Evolutionary conservation across 2,329 filamentous ascomycete species (phyloP).

Genomic region (Eurotiales sp.): DNA sequence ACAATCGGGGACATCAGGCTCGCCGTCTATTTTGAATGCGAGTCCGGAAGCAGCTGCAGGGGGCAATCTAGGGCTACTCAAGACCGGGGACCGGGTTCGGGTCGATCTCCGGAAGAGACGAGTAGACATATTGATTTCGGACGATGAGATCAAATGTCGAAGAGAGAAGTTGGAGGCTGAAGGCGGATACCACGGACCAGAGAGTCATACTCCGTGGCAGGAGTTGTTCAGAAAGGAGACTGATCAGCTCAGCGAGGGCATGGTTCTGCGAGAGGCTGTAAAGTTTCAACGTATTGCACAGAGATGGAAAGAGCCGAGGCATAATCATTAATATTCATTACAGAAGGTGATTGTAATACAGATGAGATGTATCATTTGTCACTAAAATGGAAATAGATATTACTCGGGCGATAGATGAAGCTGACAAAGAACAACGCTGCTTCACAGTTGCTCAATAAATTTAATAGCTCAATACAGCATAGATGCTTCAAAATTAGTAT

Average conservation of each 20-base stretch:
- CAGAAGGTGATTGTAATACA: no score
- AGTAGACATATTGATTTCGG: slow-evolving; percentile 47
- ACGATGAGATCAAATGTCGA: slow-evolving; percentile 41
- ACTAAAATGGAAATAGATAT: no score
- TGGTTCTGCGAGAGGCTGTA: slow-evolving; percentile 45
- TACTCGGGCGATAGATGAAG: no score
- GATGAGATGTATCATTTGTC: no score
- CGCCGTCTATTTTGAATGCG: slow-evolving; percentile 55
- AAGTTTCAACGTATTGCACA: slow-evolving; percentile 49
- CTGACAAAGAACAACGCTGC: no score
- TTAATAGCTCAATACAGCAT: no score
- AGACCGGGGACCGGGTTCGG: slow-evolving; percentile 48
- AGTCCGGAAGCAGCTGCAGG: slow-evolving; percentile 54
- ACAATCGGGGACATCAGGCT: slow-evolving; percentile 54
- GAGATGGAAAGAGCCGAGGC: slow-evolving; percentile 36
- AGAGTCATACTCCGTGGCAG: slow-evolving; percentile 51
- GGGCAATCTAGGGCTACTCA: slow-evolving; percentile 51
- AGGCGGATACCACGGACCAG: slow-evolving; percentile 37
- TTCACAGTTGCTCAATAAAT: no score
- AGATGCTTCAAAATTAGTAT: no score
- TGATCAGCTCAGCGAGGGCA: slow-evolving; percentile 44
- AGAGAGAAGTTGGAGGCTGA: slow-evolving; percentile 34
- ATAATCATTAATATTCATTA: slow-evolving; percentile 44
- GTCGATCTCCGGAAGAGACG: slow-evolving; percentile 49
- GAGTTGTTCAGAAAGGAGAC: slow-evolving; percentile 48